Evolutionary conservation across 495 filamentous ascomycete species (phyloP).

Genomic region (Collariella sp.): DNA sequence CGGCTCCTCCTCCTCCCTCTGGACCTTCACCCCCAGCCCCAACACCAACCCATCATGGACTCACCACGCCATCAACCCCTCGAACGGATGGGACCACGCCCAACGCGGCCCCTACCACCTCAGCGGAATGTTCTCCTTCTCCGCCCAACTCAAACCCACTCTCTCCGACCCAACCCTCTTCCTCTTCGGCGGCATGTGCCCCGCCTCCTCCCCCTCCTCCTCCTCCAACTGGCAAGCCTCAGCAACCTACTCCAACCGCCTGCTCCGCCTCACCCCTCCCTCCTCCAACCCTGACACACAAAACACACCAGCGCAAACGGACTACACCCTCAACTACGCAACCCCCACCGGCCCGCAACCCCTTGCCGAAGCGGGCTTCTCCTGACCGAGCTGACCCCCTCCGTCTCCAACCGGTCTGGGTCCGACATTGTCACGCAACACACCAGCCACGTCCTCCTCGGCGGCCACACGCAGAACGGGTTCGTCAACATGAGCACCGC

Average conservation of each 20-base stretch:
- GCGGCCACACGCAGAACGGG: slow-evolving; percentile 72
- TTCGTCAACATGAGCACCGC: slow-evolving; percentile 92
- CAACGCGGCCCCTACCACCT: slow-evolving; percentile 55
- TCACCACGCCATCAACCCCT: slow-evolving; percentile 18
- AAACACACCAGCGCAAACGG: background rate
- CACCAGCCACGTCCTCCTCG: slow-evolving; percentile 70
- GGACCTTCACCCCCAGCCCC: slow-evolving; percentile 29
- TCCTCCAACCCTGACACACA: slow-evolving; percentile 28
- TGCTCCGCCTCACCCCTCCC: slow-evolving; percentile 52
- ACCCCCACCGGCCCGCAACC: slow-evolving; percentile 19
- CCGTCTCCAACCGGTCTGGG: slow-evolving; percentile 47
- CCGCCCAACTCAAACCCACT: slow-evolving; percentile 43
- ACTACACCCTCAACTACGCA: slow-evolving; percentile 19
- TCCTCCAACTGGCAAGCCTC: slow-evolving; percentile 47
- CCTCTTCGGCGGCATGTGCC: slow-evolving; percentile 86
- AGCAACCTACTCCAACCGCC: slow-evolving; percentile 68
- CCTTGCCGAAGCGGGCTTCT: slow-evolving; percentile 78
- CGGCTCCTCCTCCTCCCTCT: slow-evolving; percentile 26
- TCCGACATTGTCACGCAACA: slow-evolving; percentile 47
- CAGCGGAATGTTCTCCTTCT: slow-evolving; percentile 58
- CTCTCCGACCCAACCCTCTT: slow-evolving; percentile 48
- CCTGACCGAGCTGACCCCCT: slow-evolving; percentile 58
- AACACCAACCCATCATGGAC: slow-evolving; percentile 21
- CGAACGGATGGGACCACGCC: slow-evolving; percentile 15
- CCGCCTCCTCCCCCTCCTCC: slow-evolving; percentile 34